phyloP scores from a whole-genome alignment of 129 eudicot species.

The Ambrosia artemisiifolia region DNA sequence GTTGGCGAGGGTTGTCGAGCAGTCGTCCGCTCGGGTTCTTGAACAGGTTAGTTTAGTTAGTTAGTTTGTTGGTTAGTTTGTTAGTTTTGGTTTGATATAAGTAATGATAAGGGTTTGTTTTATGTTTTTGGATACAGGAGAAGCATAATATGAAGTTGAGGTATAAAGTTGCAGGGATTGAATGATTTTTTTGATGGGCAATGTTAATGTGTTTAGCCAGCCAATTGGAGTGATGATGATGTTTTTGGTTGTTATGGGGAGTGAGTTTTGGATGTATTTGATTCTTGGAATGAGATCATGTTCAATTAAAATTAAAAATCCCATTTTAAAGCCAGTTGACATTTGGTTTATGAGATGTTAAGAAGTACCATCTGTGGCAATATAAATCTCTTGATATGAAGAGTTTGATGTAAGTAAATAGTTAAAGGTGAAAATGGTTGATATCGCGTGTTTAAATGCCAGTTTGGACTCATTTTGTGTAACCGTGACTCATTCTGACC shows the following conservation, averaged over 20 bases:
- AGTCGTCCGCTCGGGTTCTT: constrained; percentile 63
- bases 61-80: neutral
- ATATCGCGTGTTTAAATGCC: too few relatives aligned
- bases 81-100: neutral
- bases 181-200: constrained; percentile 29
- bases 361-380: too few relatives aligned
- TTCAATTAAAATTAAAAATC: neutral
- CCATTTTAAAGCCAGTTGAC: too few relatives aligned
- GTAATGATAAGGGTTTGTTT: neutral
- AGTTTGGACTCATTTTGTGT: too few relatives aligned
- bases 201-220: neutral
- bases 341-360: too few relatives aligned
- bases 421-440: too few relatives aligned
- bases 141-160: constrained; percentile 69
- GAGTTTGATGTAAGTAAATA: too few relatives aligned
- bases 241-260: neutral
- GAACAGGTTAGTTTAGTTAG: constrained; percentile 59
- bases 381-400: too few relatives aligned
- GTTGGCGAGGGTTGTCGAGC: constrained; percentile 66
- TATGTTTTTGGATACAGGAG: constrained; percentile 41
- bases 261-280: neutral
- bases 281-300: neutral
- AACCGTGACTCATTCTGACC: too few relatives aligned
- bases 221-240: constrained; percentile 2
- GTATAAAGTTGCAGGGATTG: constrained; percentile 77